These are phyloP conservation scores for Boletus fagicola DNA, from an alignment of 768 basidiomycete species.

Conservation along the genomic window DNA sequence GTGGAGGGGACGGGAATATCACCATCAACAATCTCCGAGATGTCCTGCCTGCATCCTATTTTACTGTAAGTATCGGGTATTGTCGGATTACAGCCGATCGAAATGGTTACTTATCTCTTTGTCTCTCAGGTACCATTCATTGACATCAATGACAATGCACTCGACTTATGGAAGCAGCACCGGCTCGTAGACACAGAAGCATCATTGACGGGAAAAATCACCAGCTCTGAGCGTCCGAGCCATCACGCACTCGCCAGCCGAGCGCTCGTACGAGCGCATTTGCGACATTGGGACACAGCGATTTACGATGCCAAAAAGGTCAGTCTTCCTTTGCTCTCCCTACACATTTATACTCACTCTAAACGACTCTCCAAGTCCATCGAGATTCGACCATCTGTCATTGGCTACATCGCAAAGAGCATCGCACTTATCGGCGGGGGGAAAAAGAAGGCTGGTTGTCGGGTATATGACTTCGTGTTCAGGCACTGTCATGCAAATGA, in stretches of 20 bases:
- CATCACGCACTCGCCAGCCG: too few relatives aligned
- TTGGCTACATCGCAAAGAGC: constrained; percentile 6
- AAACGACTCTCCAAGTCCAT: constrained; percentile 6
- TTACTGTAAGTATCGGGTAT: not conserved
- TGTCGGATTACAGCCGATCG: not conserved
- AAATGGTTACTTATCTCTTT: too few relatives aligned
- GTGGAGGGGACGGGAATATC: not conserved
- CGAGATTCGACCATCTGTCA: not conserved
- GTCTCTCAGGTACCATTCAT: too few relatives aligned
- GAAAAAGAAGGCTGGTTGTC: not conserved
- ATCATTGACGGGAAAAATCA: too few relatives aligned
- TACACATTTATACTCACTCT: too few relatives aligned
- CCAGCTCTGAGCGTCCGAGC: too few relatives aligned
- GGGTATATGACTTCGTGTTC: constrained; percentile 7
- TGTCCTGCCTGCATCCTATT: not conserved
- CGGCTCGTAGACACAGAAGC: too few relatives aligned
- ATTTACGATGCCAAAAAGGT: constrained; percentile 6
- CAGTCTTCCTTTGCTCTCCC: not conserved
- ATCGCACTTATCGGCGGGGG: not conserved
- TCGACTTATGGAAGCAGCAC: too few relatives aligned
- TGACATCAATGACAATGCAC: too few relatives aligned
- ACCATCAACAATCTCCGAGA: not conserved
- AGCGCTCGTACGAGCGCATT: too few relatives aligned
- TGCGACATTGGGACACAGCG: not conserved
- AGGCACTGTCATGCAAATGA: too few relatives aligned